Base-by-base conservation (phyloP, 139 green algal genomes). In the Yamagishiella unicocca region DNA sequence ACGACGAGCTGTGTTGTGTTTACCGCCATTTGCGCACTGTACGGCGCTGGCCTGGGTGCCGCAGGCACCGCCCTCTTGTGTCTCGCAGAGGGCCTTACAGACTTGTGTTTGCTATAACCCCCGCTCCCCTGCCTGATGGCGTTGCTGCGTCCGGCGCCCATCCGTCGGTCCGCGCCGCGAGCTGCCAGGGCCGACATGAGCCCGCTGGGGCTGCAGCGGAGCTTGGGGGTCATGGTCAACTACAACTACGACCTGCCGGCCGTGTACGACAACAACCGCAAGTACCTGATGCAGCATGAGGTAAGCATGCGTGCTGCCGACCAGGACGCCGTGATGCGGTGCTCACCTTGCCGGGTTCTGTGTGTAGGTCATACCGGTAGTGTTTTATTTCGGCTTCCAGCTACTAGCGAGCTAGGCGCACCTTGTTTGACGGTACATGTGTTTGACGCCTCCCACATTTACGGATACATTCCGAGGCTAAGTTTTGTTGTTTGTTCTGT, bases 211-310 rank as follows among this genome's bases (percentile, higher is more conserved):
- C 53, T 96, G n/a, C 72, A 31, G 0, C 58, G 83, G 24, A 93
- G 81, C 81, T 93, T 90, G 53, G 95, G 95, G 22, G 83, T 98
- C n/a, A 97, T 98, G 95, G 95, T 96, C n/a, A 98, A 97, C 79
- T 98, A 98, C 62, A 58, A 68, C 64, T 97, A 96, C 86, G 72
- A 88, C 8, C 64, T 92, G 29, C 25, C 35, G 14, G 2, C 54
- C 19, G 43, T 92, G 33, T 84, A 88, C 46, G 68, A 58, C 40
- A 92, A 93, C 81, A 94, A 91, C 82, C 54, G 82, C 25, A 46
- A 35, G 8, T 95, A 95, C 76, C 75, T 95, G 54, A 61, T 93
- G 37, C 81, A 90, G 22, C 88, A 90, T 53, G 45, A 88, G 58
- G 85, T 93, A 4, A 21, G 72, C 46, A 17, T 42, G 38, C 67